A percentile compares a stretch with the other conserved stretches of the same genome.
Conservation (phyloP, 2,329 filamentous ascomycete genomes). For the Clonostachys rosea region DNA sequence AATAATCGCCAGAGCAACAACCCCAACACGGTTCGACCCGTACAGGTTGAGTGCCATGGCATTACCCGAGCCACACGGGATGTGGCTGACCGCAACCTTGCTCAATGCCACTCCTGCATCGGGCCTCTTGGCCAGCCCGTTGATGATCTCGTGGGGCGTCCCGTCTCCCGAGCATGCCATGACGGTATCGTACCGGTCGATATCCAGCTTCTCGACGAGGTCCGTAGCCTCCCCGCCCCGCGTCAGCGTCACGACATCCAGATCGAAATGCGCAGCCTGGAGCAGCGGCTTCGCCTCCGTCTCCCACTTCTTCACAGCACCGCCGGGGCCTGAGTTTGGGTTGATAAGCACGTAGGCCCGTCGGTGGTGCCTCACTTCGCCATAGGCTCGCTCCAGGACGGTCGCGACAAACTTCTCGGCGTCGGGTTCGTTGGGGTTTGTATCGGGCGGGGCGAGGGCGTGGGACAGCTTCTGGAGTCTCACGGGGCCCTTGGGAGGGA, state of each 20-base stretch:
- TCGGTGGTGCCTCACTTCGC: constrained; percentile 62
- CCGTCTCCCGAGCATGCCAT: constrained; percentile 91
- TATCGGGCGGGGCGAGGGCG: constrained; percentile 30
- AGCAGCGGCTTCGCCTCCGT: constrained; percentile 77
- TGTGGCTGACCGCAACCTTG: constrained; percentile 76
- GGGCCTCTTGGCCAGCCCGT: constrained; percentile 73
- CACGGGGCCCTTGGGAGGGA: constrained; percentile 53
- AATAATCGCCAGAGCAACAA: constrained; percentile 77
- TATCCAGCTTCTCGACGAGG: constrained; percentile 70
- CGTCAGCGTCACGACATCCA: constrained; percentile 70
- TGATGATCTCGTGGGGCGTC: constrained; percentile 89
- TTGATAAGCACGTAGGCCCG: constrained; percentile 88
- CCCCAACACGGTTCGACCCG: constrained; percentile 69
- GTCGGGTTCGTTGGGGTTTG: constrained; percentile 21
- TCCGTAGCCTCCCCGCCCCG: constrained; percentile 74
- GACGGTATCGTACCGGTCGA: constrained; percentile 78
- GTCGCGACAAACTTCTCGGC: constrained; percentile 58
- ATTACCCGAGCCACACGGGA: constrained; percentile 93
- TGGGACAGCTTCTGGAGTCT: constrained; percentile 52
- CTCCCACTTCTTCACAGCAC: constrained; percentile 68
- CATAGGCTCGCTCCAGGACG: constrained; percentile 68
- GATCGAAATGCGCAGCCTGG: constrained; percentile 69
- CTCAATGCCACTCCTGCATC: constrained; percentile 72
- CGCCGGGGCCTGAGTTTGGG: constrained; percentile 81
- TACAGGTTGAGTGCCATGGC: constrained; percentile 88